Base-by-base conservation (phyloP, 139 green algal genomes). In the Diplosphaera chodatii region DNA sequence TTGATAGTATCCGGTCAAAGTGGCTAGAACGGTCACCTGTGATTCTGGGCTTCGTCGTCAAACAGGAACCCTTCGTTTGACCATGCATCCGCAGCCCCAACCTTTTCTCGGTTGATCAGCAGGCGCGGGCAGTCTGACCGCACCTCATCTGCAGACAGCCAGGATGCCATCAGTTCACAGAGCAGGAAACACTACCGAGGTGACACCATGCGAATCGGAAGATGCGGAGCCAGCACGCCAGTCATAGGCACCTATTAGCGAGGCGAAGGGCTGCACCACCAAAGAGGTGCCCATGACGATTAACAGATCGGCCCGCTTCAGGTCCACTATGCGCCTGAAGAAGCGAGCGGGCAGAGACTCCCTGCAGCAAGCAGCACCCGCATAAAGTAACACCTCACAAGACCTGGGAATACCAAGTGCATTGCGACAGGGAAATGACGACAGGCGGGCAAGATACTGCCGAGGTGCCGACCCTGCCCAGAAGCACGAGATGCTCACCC, bases 201-300 rank as follows among this genome's bases (percentile, higher is more conserved):
- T n/a, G n/a, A n/a, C n/a, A n/a, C n/a, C n/a, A n/a, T n/a, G n/a
- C n/a, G n/a, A n/a, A n/a, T n/a, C n/a, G n/a, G n/a, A n/a, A n/a
- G n/a, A n/a, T n/a, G n/a, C n/a, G n/a, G n/a, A n/a, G n/a, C n/a
- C n/a, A n/a, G n/a, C n/a, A n/a, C n/a, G n/a, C n/a, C n/a, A n/a
- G n/a, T n/a, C n/a, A n/a, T n/a, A n/a, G n/a, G n/a, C n/a, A 89
- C 85, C 76, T 66, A 89, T 77, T 23, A 89, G 75, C 22, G 59
- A 66, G 23, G 83, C 82, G 71, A 95, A 95, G 33, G 89, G 89
- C 1, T 89, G 71, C 40, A 95, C 89, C 16, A 80, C 74, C 28
- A 95, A 79, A 22, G 68, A 84, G 4, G 92, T 95, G 27, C 92
- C 92, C 81, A 95, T 88, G 16, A 95, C 84, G 29, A 97, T 91